These are phyloP conservation scores for Rutstroemia sp. DNA, from an alignment of 2,329 filamentous ascomycete genomes.

Conservation along the genomic window DNA sequence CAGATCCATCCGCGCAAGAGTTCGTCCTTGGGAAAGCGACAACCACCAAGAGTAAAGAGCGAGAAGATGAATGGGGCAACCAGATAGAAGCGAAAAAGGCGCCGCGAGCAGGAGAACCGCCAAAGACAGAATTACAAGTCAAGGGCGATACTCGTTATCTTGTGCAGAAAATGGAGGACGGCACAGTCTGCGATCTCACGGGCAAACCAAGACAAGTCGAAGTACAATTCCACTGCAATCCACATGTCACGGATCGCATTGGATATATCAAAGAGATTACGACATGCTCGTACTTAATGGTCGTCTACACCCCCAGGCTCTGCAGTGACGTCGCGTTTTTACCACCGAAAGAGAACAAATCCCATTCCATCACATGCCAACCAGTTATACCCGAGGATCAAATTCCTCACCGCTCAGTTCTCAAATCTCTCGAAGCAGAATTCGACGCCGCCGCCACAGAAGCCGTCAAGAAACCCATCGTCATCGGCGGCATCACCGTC, in stretches of 20 bases:
- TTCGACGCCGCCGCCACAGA: slow-evolving; percentile 26
- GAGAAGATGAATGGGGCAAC: slow-evolving; percentile 29
- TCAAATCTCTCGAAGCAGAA: slow-evolving; percentile 31
- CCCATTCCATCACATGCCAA: slow-evolving; percentile 54
- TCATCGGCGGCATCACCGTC: slow-evolving; percentile 24
- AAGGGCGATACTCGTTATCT: slow-evolving; percentile 62
- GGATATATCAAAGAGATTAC: slow-evolving; percentile 66
- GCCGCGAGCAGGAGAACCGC: slow-evolving; percentile 22
- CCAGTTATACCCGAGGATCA: slow-evolving; percentile 45
- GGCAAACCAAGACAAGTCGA: slow-evolving; percentile 61
- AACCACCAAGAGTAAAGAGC: slow-evolving; percentile 23
- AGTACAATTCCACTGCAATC: slow-evolving; percentile 55
- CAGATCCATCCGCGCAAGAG: slow-evolving; percentile 55
- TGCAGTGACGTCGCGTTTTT: slow-evolving; percentile 69
- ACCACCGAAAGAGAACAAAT: slow-evolving; percentile 56
- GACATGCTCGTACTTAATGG: slow-evolving; percentile 67
- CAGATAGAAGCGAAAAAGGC: slow-evolving; percentile 21
- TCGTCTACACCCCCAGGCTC: slow-evolving; percentile 65
- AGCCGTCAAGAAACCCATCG: slow-evolving; percentile 30
- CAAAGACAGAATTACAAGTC: slow-evolving; percentile 48
- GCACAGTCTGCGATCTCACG: slow-evolving; percentile 63
- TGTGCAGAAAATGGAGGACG: slow-evolving; percentile 58
- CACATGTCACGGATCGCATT: slow-evolving; percentile 55
- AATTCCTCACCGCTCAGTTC: slow-evolving; percentile 25
- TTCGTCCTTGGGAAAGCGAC: slow-evolving; percentile 56